phyloP scores from a whole-genome alignment of 2,329 filamentous ascomycete species.

The Mycosphaerelloides madeirae region DNA sequence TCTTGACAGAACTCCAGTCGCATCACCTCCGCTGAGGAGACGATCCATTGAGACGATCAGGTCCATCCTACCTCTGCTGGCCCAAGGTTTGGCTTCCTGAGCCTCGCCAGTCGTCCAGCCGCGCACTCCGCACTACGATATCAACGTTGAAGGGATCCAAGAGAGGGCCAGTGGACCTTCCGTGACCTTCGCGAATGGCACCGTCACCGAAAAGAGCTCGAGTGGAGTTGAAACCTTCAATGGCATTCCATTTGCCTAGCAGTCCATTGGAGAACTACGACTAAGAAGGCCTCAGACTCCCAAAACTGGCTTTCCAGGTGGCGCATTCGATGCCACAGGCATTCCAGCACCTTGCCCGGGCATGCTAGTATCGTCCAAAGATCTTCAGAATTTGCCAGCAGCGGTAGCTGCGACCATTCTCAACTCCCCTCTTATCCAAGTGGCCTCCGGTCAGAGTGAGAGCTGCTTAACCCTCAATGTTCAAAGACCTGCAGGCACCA shows the following conservation, averaged over 20 bases:
- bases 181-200: slow-evolving; percentile 50
- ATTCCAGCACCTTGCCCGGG: slow-evolving; percentile 32
- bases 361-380: slow-evolving; percentile 35
- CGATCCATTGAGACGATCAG: no score
- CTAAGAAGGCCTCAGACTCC: slow-evolving; percentile 64
- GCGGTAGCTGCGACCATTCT: slow-evolving; percentile 36
- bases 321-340: no score
- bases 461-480: slow-evolving; percentile 12
- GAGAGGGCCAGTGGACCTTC: no score
- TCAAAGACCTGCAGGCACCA: slow-evolving; percentile 8
- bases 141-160: no score
- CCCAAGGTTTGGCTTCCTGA: no score
- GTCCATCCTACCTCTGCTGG: no score
- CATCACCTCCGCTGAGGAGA: no score
- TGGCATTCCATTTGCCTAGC: slow-evolving; percentile 70
- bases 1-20: no score
- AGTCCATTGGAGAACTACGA: slow-evolving; percentile 61
- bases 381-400: slow-evolving; percentile 40
- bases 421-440: slow-evolving; percentile 38
- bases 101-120: no score
- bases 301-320: slow-evolving; percentile 51
- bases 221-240: slow-evolving; percentile 61
- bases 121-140: no score
- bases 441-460: slow-evolving; percentile 14
- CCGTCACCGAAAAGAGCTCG: slow-evolving; percentile 47